Evolutionary conservation across 106 monocot species (phyloP).

Genomic region (Acanthochlamys bracteata): DNA sequence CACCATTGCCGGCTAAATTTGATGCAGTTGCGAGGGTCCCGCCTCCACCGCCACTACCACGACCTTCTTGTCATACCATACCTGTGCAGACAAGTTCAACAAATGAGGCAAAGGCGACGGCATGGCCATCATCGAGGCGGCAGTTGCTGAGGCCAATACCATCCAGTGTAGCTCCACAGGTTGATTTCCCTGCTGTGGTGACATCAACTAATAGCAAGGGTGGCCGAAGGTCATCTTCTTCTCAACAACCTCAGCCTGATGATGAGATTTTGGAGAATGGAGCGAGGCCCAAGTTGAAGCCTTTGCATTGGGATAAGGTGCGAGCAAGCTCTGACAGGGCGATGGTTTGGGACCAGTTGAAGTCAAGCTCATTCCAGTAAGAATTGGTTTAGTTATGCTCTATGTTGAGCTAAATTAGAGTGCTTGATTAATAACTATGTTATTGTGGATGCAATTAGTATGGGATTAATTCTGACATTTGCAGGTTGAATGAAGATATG

Average conservation of each 20-base stretch:
- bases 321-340: conserved; percentile 26
- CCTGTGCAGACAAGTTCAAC: background rate
- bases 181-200: conserved; percentile 3
- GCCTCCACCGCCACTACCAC: conserved; percentile 1
- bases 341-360: conserved; percentile 44
- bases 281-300: conserved; percentile 25
- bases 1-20: background rate
- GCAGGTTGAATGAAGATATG: conserved; percentile 45
- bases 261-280: background rate
- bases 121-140: conserved; percentile 14
- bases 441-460: background rate
- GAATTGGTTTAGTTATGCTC: background rate
- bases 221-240: background rate
- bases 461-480: background rate
- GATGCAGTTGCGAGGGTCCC: background rate
- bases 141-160: conserved; percentile 21
- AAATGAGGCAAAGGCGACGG: conserved; percentile 2
- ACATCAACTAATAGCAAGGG: conserved; percentile 4
- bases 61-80: background rate
- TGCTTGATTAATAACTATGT: background rate
- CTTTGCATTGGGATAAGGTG: conserved; percentile 42
- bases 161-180: background rate
- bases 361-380: conserved; percentile 43
- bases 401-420: background rate
- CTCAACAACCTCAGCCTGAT: background rate